Evolutionary conservation across 768 basidiomycete genomes (phyloP), one percentile per base, ranked within the genome.

Genomic region (Boletus patriciae): DNA sequence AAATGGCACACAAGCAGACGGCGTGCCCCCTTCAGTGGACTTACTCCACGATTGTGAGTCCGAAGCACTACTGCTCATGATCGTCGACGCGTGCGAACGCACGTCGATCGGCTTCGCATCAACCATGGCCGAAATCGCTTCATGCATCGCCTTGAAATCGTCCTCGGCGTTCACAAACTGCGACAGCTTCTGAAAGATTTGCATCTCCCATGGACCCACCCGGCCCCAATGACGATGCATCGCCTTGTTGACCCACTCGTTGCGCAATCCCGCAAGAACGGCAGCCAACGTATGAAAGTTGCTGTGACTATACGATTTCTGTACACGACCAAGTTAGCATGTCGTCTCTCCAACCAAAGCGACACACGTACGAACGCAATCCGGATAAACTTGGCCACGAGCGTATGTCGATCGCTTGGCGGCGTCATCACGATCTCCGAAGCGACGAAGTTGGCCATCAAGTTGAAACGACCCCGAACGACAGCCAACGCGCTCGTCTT

Each of bases 231-330:
- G 76, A 48, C 84, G 84, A 43, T 78, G 76, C 80, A 94, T 86
- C 9, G 85, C 86, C 52, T 77, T 80, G 46, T 74, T 76, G 12
- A 92, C 86, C 81, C 83, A 85, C 8, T 85, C 82, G 58, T 80
- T 85, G 45, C 83, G 81, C 43, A 97, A 77, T 4, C 87, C 93
- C 8, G 84, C 79, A 43, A 96, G 83, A 52, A 97, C 83, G 23
- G 92, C 92, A 4, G 87, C 84, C 41, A 94, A 68, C 3, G 89
- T 86, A 61, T 85, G 83, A 73, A 89, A 92, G 74, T 88, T 94
- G 66, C 82, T 86, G 57, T 86, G 77, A 19, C 76, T 73, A 69
- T 92, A 95, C 31, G 85, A 85, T 84, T 92, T 92, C 93, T 95
- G 67, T 21, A 49, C 21, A 42, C 25, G 7, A 23, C 43, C 37